These are phyloP conservation scores for Termitomyces sp. DNA, from an alignment of 768 basidiomycete genomes.

Conservation along the genomic window DNA sequence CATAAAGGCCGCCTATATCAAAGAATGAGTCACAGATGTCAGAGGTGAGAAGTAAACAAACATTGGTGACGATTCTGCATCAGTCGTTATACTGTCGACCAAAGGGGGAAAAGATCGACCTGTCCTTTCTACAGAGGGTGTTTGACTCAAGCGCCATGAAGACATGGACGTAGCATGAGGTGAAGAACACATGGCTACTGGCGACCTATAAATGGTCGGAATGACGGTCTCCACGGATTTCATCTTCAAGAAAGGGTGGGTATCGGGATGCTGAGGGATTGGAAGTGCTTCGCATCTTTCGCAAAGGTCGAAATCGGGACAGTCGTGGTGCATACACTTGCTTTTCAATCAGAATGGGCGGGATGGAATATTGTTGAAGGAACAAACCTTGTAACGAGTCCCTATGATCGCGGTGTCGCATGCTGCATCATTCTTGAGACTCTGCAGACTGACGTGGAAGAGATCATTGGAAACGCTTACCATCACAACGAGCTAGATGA, in stretches of 20 bases:
- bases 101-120: not conserved
- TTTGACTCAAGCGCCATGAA: not conserved
- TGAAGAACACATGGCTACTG: not conserved
- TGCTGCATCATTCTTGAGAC: slow-evolving; percentile 15
- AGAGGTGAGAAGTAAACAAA: not conserved
- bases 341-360: not conserved
- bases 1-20: not conserved
- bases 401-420: slow-evolving; percentile 57
- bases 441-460: not conserved
- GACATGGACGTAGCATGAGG: not conserved
- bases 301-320: slow-evolving; percentile 83
- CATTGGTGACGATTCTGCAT: not conserved
- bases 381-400: slow-evolving; percentile 66
- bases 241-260: slow-evolving; percentile 77
- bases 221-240: slow-evolving; percentile 44
- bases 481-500: slow-evolving; percentile 64
- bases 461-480: slow-evolving; percentile 23
- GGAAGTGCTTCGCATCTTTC: slow-evolving; percentile 75
- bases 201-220: slow-evolving; percentile 27
- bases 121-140: not conserved
- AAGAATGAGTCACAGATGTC: not conserved
- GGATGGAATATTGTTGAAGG: not conserved
- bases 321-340: slow-evolving; percentile 77
- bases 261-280: slow-evolving; percentile 66
- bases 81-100: not conserved